A percentile compares a stretch with the other conserved stretches of the same genome.
Conservation (phyloP, 2,329 filamentous ascomycete species). For the Tolypocladium album region DNA sequence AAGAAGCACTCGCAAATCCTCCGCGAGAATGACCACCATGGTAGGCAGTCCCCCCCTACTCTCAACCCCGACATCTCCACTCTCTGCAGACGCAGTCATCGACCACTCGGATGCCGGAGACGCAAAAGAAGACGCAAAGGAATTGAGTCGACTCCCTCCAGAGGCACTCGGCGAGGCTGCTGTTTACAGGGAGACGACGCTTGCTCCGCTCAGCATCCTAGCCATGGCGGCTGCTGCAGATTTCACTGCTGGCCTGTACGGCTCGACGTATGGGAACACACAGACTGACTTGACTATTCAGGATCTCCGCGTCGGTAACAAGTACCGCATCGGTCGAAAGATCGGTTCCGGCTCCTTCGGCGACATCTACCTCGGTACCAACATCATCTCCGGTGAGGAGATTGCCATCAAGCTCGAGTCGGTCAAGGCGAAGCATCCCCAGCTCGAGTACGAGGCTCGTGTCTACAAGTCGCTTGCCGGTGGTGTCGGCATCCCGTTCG, state of each 20-base stretch:
- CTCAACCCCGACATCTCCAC: neutral
- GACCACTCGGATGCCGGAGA: neutral
- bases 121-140: neutral
- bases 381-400: constrained; percentile 99
- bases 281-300: constrained; percentile 26
- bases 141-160: neutral
- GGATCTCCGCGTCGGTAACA: constrained; percentile 98
- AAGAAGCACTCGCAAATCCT: constrained; percentile 9
- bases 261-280: neutral
- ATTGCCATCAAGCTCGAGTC: constrained; percentile 99
- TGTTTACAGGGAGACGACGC: neutral
- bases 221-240: neutral
- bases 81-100: neutral
- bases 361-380: constrained; percentile 97
- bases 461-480: constrained; percentile 87
- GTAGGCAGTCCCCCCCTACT: constrained; percentile 21
- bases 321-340: constrained; percentile 98
- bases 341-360: constrained; percentile 96
- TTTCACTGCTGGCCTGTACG: neutral
- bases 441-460: constrained; percentile 96
- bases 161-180: neutral
- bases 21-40: constrained; percentile 39
- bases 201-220: neutral
- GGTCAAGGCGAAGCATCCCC: constrained; percentile 98
- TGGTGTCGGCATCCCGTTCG: constrained; percentile 95